Percentiles rank a stretch among this genome's conserved stretches.
Conservation (phyloP, 208 protist genomes). For the Acanthamoeba royreba region DNA sequence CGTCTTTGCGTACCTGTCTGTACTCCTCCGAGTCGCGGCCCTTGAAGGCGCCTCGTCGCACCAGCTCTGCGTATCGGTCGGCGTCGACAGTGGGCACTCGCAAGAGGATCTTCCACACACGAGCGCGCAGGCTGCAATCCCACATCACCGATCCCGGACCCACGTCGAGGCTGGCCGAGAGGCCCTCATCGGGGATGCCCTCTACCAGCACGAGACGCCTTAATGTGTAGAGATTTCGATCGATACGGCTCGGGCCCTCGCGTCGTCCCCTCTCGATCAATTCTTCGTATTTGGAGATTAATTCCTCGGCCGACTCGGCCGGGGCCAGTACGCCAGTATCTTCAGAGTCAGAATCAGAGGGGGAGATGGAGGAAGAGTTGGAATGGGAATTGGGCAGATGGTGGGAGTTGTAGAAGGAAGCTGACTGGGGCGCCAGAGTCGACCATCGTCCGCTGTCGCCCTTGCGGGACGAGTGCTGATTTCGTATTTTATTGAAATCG, state of each 20-base stretch:
- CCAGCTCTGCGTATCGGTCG: constrained; percentile 57
- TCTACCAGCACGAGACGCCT: constrained; percentile 55
- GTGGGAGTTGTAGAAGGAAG: not conserved
- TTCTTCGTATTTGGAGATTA: not conserved
- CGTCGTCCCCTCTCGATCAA: not conserved
- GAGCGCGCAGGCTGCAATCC: constrained; percentile 66
- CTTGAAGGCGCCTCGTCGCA: constrained; percentile 48
- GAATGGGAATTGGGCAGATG: not conserved
- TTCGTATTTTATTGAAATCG: not conserved
- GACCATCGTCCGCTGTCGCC: not conserved
- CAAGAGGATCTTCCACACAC: constrained; percentile 77
- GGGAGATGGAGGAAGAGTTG: not conserved
- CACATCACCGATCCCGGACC: not conserved
- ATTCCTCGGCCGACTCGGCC: not conserved
- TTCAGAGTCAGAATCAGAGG: not conserved
- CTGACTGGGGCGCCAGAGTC: not conserved
- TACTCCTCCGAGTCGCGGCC: constrained; percentile 42
- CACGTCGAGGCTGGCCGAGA: not conserved
- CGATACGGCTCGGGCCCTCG: not conserved
- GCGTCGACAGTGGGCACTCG: constrained; percentile 55
- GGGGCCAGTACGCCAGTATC: not conserved
- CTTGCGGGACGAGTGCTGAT: not conserved
- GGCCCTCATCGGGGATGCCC: constrained; percentile 46
- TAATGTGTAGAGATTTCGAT: constrained; percentile 53
- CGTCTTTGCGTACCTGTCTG: constrained; percentile 60